Evolutionary conservation across 2,329 filamentous ascomycete species (phyloP), one percentile per base, ranked within the genome.

Genomic region (Ascosphaera pollenicola): DNA sequence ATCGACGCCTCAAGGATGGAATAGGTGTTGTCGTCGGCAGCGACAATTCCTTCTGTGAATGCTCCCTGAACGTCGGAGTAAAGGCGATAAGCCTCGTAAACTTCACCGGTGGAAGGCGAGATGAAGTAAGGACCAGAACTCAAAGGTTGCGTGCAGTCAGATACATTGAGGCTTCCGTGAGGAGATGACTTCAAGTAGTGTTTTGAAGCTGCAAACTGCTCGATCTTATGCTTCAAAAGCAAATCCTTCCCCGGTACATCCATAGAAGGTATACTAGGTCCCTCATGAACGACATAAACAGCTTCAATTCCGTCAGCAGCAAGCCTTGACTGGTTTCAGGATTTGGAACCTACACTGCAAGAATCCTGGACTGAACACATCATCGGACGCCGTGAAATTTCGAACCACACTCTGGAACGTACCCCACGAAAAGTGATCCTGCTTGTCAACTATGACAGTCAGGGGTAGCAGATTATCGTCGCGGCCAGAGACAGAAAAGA

Each of bases 31-130:
- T 42, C 32, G 6, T 43, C 46, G 19, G 47, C 46, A 15, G 44
- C 43, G 17, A 64, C 57, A 1, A 56, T 46, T 8, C 63, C 60
- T 43, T 68, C 64, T 0, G 60, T 63, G 47, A 68, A 69, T 2
- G 65, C 62, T 10, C 60, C 59, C 32, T 63, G 55, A 3, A 59
- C 54, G 44, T 70, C 66, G 13, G 60, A 59, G 46, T 66, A 69
- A 1, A 69, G 48, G 37, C 60, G 54, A 53, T 62, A 68, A 0
- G 65, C 65, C 43, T 64, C 53, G 44, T 60, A 64, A 4, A 69
- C 50, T 11, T 58, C 49, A 2, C 65, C 65, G 13, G 55, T 55
- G 1, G 53, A 48, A 2, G 45, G 35, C 8, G 59, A 63, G 30
- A 68, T 44, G 44, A 69, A 68, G 45, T 69, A 69, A 1, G 66